Evolutionary conservation across 2,329 filamentous ascomycete genomes (phyloP).

Genomic region (Cryphonectria japonica): DNA sequence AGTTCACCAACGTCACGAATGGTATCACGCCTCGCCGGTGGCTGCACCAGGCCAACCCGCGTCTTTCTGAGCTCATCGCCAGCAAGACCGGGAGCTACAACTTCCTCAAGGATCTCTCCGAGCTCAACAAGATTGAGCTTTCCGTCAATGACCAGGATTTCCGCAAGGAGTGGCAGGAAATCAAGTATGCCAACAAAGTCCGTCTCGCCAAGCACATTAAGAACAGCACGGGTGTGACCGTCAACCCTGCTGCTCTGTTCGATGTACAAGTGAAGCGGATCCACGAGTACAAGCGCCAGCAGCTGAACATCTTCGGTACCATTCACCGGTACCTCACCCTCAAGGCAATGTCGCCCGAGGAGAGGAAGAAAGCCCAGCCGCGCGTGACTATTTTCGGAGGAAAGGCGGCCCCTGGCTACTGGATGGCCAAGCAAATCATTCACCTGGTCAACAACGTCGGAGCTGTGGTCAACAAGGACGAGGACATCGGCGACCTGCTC

Average conservation of each 20-base stretch:
- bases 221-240: constrained; percentile 73
- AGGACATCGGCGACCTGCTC: constrained; percentile 87
- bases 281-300: constrained; percentile 98
- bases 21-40: constrained; percentile 95
- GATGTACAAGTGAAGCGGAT: constrained; percentile 99
- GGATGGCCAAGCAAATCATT: constrained; percentile 99
- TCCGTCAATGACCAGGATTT: constrained; percentile 85
- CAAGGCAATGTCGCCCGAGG: constrained; percentile 81
- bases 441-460: constrained; percentile 94
- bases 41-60: constrained; percentile 96
- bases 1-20: constrained; percentile 98
- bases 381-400: constrained; percentile 96
- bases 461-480: constrained; percentile 86
- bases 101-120: constrained; percentile 88
- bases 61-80: constrained; percentile 87
- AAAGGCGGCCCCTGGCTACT: constrained; percentile 97
- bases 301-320: constrained; percentile 98
- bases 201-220: constrained; percentile 91
- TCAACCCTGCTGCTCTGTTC: constrained; percentile 88
- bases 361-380: constrained; percentile 83
- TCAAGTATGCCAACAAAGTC: constrained; percentile 96
- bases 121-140: constrained; percentile 83
- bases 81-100: constrained; percentile 82
- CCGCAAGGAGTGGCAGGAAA: constrained; percentile 92
- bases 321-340: constrained; percentile 92